Evolutionary conservation across 805 yeast species (phyloP), one percentile per base, ranked within the genome.

Genomic region (Candida chilensis): DNA sequence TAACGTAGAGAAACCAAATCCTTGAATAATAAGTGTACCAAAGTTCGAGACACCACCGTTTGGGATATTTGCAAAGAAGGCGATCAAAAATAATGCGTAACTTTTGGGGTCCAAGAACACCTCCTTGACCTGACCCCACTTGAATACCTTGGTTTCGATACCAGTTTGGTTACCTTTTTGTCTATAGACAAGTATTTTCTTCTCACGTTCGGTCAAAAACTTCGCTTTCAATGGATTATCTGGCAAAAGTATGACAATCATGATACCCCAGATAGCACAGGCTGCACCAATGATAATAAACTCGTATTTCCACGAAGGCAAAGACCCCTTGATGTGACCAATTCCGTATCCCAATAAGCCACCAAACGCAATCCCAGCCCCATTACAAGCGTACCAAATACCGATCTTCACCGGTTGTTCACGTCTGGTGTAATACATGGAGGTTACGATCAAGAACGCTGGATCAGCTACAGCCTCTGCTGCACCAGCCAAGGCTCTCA

Each of bases 341-440:
- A 48, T 32, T n/a, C 45, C 54, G 26, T 42, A 48, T 3, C 48
- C 47, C 25, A 50, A 33, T 17, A 42, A 29, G 9, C 47, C 47
- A 32, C 48, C 48, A 10, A 40, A 42, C 18, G 13, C 21, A 14
- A 12, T 9, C 8, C 30, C 6, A 27, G 17, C n/a, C n/a, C 52
- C 64, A 29, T 50, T 44, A 36, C 48, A 50, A 30, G 50, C 42
- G 31, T 48, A 49, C 54, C 60, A 57, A 12, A 55, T 40, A 18
- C 60, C 53, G 41, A 48, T 50, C 35, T 60, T 37, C 29, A 47
- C 38, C 3, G 56, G 52, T 27, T 51, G 51, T 24, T 55, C 58
- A 12, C 38, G 34, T 25, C 46, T 39, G 24, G 46, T 43, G 38
- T 51, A 56, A 44, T 52, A 57, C 41, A 46, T 44, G 7, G 50